Conservation (phyloP, 78 protist genomes). For the Bodo saltans region DNA sequence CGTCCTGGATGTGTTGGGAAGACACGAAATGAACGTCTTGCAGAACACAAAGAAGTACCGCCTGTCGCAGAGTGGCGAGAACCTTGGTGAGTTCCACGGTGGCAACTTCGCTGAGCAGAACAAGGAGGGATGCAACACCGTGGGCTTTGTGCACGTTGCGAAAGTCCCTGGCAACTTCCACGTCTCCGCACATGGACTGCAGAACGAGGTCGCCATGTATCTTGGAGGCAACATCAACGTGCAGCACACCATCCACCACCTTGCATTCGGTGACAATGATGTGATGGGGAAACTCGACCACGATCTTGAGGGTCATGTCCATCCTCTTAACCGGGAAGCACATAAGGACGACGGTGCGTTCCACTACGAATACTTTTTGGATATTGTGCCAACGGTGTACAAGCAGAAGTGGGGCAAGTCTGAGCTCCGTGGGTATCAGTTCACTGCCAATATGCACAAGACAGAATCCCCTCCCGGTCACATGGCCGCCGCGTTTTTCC, state of each 20-base stretch:
- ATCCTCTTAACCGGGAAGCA: not conserved
- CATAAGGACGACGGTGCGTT: slow-evolving; percentile 25
- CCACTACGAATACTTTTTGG: slow-evolving; percentile 75
- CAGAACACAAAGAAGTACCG: not conserved
- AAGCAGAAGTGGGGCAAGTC: slow-evolving; percentile 28
- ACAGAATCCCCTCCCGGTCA: slow-evolving; percentile 1
- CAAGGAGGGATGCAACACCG: slow-evolving; percentile 75
- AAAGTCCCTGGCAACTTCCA: slow-evolving; percentile 89
- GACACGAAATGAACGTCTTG: not conserved
- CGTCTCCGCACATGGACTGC: slow-evolving; percentile 65
- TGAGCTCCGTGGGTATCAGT: slow-evolving; percentile 68
- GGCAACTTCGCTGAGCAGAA: not conserved
- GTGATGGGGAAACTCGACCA: slow-evolving; percentile 65
- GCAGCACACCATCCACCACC: not conserved
- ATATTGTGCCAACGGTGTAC: slow-evolving; percentile 83
- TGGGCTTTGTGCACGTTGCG: slow-evolving; percentile 63
- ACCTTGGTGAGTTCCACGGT: not conserved
- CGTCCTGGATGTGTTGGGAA: not conserved
- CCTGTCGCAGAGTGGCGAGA: not conserved
- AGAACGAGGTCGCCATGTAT: not conserved
- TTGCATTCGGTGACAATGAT: slow-evolving; percentile 61
- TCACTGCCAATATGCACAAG: slow-evolving; percentile 67
- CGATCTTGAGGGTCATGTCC: slow-evolving; percentile 64
- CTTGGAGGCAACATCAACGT: not conserved
- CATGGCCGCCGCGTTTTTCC: slow-evolving; percentile 75